phyloP scores from a whole-genome alignment of 179 eudicot genomes.

The Beta macrorhiza region DNA sequence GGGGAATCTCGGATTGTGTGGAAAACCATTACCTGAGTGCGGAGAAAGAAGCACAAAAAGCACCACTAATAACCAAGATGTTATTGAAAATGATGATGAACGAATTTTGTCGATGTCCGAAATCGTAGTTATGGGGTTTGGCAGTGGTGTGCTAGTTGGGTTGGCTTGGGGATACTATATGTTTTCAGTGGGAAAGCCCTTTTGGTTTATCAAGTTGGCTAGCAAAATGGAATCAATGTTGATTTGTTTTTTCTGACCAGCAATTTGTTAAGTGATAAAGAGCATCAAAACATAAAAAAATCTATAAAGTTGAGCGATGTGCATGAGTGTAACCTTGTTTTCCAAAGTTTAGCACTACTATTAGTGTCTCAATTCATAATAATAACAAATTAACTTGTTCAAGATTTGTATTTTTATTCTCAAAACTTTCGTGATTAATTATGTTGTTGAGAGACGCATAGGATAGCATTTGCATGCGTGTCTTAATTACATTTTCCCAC shows the following conservation, averaged over 20 bases:
- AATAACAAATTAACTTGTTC: too few relatives aligned
- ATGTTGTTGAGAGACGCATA: too few relatives aligned
- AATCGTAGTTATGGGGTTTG: conserved; percentile 22
- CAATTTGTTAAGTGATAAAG: not conserved
- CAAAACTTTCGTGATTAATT: too few relatives aligned
- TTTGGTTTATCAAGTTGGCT: conserved; percentile 18
- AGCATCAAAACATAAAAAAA: not conserved
- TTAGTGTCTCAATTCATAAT: not conserved
- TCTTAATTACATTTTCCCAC: conserved; percentile 19
- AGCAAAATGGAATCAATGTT: not conserved
- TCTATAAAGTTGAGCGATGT: not conserved
- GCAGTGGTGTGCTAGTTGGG: conserved; percentile 28
- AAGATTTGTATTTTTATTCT: too few relatives aligned
- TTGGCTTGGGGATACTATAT: conserved; percentile 27
- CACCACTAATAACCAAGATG: too few relatives aligned
- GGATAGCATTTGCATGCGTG: too few relatives aligned
- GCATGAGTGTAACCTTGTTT: too few relatives aligned
- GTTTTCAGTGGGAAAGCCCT: conserved; percentile 25
- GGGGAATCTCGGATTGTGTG: too few relatives aligned
- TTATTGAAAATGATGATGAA: not conserved
- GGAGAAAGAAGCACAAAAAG: too few relatives aligned
- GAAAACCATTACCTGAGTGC: too few relatives aligned
- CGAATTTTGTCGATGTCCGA: conserved; percentile 14
- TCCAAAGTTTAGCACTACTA: not conserved
- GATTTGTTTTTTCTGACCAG: not conserved